These are phyloP conservation scores for Fusarium burgessii DNA, from an alignment of 2,329 filamentous ascomycete species.

Conservation along the genomic window DNA sequence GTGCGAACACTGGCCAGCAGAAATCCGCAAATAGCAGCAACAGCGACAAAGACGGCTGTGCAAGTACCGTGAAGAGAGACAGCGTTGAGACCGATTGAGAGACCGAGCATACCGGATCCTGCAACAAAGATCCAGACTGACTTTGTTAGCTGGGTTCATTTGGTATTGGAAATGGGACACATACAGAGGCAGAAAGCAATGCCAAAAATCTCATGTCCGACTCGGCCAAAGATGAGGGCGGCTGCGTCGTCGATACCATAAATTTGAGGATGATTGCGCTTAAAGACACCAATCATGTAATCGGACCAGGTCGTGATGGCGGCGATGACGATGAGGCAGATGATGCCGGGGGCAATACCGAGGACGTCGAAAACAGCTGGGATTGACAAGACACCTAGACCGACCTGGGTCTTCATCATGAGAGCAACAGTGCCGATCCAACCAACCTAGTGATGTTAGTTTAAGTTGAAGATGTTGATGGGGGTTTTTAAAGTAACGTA, in stretches of 20 bases:
- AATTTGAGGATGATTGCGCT: constrained; percentile 61
- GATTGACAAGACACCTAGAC: constrained; percentile 61
- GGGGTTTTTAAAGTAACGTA: constrained; percentile 23
- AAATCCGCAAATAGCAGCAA: constrained; percentile 49
- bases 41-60: constrained; percentile 56
- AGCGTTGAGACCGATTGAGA: constrained; percentile 56
- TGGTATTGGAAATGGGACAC: fast-evolving
- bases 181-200: constrained; percentile 53
- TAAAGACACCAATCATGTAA: constrained; percentile 63
- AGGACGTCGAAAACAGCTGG: constrained; percentile 59
- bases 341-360: constrained; percentile 61
- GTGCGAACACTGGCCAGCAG: constrained; percentile 51
- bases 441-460: constrained; percentile 49
- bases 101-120: constrained; percentile 42
- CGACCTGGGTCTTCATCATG: constrained; percentile 62
- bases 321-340: constrained; percentile 56
- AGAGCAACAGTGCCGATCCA: constrained; percentile 59
- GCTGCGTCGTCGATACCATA: constrained; percentile 68
- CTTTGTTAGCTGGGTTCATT: not conserved
- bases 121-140: constrained; percentile 36
- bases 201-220: constrained; percentile 58
- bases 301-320: constrained; percentile 62
- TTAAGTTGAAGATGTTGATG: not conserved
- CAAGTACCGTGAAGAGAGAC: constrained; percentile 55
- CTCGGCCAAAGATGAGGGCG: constrained; percentile 59